Percentiles rank a stretch among this genome's conserved stretches.
Evolutionary conservation across 1,284 basidiomycete genomes (phyloP).

Genomic region (Marasmius oreades): DNA sequence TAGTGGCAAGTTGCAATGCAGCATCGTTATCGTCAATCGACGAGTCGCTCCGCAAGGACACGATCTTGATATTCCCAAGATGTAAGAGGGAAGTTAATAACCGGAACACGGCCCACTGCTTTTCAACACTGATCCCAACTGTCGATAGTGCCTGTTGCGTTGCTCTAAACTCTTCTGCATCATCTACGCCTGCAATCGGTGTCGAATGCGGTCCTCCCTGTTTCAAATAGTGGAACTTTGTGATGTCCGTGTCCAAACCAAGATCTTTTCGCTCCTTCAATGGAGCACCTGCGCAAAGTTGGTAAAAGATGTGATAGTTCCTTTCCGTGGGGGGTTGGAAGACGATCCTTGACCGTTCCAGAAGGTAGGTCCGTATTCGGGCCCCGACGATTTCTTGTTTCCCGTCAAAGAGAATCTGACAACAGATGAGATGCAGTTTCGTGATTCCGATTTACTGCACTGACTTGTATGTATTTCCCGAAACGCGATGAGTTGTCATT

Average conservation of each 20-base stretch:
- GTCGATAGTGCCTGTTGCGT: slow-evolving; percentile 96
- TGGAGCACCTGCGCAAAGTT: slow-evolving; percentile 96
- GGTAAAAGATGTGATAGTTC: slow-evolving; percentile 99
- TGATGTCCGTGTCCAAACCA: slow-evolving; percentile 81
- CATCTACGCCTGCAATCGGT: slow-evolving; percentile 90
- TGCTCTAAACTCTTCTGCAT: slow-evolving; percentile 89
- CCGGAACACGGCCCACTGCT: slow-evolving; percentile 98
- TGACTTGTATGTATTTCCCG: slow-evolving; percentile 98
- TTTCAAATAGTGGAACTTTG: slow-evolving; percentile 90
- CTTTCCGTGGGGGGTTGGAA: slow-evolving; percentile 97
- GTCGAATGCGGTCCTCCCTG: slow-evolving; percentile 89
- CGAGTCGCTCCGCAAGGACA: slow-evolving; percentile 79
- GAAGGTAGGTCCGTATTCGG: slow-evolving; percentile 93
- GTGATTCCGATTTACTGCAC: slow-evolving; percentile 19
- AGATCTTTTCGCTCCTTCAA: slow-evolving; percentile 94
- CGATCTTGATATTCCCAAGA: slow-evolving; percentile 94
- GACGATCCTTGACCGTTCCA: slow-evolving; percentile 96
- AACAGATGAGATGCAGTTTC: not conserved
- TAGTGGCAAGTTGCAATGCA: slow-evolving; percentile 78
- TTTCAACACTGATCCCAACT: slow-evolving; percentile 95
- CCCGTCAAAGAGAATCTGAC: slow-evolving; percentile 91
- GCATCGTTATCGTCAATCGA: slow-evolving; percentile 84
- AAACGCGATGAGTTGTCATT: slow-evolving; percentile 99
- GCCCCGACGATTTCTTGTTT: slow-evolving; percentile 97
- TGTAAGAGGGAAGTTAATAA: slow-evolving; percentile 92